Evolutionary conservation across 495 filamentous ascomycete species (phyloP), one percentile per base, ranked within the genome.

Genomic region (Podospora pseudocomata): DNA sequence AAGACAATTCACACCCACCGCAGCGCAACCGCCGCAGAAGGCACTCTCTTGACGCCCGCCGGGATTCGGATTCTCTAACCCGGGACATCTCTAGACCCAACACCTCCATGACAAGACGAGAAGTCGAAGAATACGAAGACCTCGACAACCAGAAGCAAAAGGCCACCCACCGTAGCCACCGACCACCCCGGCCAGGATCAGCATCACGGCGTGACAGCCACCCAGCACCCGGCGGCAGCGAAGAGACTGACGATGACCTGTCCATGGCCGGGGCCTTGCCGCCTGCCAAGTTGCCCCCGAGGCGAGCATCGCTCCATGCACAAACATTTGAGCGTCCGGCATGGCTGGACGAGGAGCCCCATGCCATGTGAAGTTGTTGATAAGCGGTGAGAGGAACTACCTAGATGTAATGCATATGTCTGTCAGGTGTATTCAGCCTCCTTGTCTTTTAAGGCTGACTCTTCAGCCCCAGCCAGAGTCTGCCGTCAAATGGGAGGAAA

Each of bases 301-400:
- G 68, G 19, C 26, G 64, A 60, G 68, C 16, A 23, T 70, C 68
- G 4, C 58, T 70, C 34, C 27, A 66, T 19, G 64, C 64, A 2
- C 53, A 58, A 53, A 53, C 64, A 0, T 61, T 61, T 15, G 56
- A 69, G n/a, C 56, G 57, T 2, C 67, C 67, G n/a, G 20, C 30
- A 4, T 69, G 67, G 67, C 34, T 63, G 20, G 44, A 69, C 67
- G 54, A 30, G 39, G 39, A 49, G 23, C 67, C 67, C 19, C 63
- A 69, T 44, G 67, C 67, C 15, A 65, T 69, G 63, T 69, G 27
- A 65, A 61, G 0, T 39, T 4, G 34, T 19, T 58, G 15, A 58
- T 9, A 23, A 58, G 55, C 32, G 61, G 27, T 44, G 30, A 49
- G 61, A 23, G 26, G 26, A 76, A 91, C 89, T 23, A 23, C 23